These are phyloP conservation scores for Zelonia costaricensis DNA, from an alignment of 208 protist genomes.

Conservation along the genomic window DNA sequence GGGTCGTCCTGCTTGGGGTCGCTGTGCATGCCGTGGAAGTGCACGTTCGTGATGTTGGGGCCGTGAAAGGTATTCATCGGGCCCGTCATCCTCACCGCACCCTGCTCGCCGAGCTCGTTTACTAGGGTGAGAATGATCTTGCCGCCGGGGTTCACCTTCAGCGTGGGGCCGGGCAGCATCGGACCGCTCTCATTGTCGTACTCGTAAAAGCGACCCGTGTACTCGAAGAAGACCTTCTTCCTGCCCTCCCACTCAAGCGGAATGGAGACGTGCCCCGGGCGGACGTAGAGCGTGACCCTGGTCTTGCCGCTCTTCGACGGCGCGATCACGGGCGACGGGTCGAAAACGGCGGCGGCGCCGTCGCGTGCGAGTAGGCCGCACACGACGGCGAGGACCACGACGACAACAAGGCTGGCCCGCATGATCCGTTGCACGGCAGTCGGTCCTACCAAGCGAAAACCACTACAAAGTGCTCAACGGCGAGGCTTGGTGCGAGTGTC, in stretches of 20 bases:
- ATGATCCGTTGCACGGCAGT: too few species aligned
- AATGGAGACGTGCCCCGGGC: conserved; percentile 37
- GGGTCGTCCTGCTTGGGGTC: conserved; percentile 70
- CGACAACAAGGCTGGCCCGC: background rate
- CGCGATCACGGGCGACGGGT: conserved; percentile 26
- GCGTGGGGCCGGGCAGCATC: conserved; percentile 62
- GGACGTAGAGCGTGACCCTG: conserved; percentile 48
- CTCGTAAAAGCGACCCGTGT: conserved; percentile 72
- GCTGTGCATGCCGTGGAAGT: conserved; percentile 85
- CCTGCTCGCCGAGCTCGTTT: conserved; percentile 57
- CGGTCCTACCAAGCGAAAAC: too few species aligned
- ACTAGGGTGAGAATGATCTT: conserved; percentile 59
- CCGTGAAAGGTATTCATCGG: conserved; percentile 66
- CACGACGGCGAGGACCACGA: conserved; percentile 5
- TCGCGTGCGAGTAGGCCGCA: conserved; percentile 8
- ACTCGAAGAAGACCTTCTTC: conserved; percentile 54
- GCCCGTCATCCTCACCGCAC: conserved; percentile 8
- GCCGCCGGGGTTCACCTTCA: conserved; percentile 70
- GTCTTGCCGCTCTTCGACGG: conserved; percentile 45
- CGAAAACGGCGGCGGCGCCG: conserved; percentile 19
- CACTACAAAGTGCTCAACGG: too few species aligned
- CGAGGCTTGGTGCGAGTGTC: too few species aligned
- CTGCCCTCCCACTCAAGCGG: conserved; percentile 36
- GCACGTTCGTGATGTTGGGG: conserved; percentile 80
- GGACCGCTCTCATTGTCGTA: conserved; percentile 28